Evolutionary conservation across 2,329 filamentous ascomycete genomes (phyloP).

Genomic region (Exophiala lecanii-corni): DNA sequence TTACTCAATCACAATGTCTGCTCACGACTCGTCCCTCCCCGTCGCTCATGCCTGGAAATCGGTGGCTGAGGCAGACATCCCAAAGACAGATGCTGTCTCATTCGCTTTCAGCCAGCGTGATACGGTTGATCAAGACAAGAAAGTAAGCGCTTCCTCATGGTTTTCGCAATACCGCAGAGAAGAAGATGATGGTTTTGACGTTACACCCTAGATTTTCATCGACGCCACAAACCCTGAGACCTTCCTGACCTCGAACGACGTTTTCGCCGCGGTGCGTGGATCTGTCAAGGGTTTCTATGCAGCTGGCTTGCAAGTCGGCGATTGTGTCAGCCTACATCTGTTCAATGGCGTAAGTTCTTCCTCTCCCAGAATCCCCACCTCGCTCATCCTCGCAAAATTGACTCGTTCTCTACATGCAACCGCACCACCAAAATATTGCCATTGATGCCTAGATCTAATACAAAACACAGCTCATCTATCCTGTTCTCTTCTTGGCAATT

Average conservation of each 20-base stretch:
- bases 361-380: too few relatives aligned
- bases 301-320: slow-evolving; percentile 36
- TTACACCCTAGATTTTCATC: slow-evolving; percentile 33
- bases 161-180: too few relatives aligned
- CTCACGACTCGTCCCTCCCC: too few relatives aligned
- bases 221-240: slow-evolving; percentile 38
- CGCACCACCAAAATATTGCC: too few relatives aligned
- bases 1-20: too few relatives aligned
- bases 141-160: too few relatives aligned
- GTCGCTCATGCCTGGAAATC: too few relatives aligned
- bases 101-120: slow-evolving; percentile 37
- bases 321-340: slow-evolving; percentile 41
- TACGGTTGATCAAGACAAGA: slow-evolving; percentile 34
- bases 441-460: background rate
- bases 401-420: too few relatives aligned
- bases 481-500: slow-evolving; percentile 36
- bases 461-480: slow-evolving; percentile 34
- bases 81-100: slow-evolving; percentile 35
- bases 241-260: slow-evolving; percentile 34
- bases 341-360: slow-evolving; percentile 37
- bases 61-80: slow-evolving; percentile 6
- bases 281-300: slow-evolving; percentile 39
- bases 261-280: slow-evolving; percentile 34
- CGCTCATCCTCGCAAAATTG: too few relatives aligned
- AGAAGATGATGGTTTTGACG: slow-evolving; percentile 3